Base-by-base conservation (phyloP, 2,329 filamentous ascomycete species). In the Fusarium brachygibbosum region DNA sequence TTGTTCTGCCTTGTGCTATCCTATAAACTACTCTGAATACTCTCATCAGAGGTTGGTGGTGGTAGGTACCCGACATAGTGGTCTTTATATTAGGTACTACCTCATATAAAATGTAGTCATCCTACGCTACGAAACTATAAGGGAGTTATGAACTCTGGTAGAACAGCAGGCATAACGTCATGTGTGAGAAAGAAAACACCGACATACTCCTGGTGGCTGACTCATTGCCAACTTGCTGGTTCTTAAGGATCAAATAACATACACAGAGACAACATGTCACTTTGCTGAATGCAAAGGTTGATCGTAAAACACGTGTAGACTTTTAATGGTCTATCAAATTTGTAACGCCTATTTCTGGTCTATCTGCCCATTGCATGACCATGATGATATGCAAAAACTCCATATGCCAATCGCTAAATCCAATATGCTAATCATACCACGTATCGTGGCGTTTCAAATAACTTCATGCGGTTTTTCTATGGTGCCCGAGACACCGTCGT, bases 331-430 rank as follows among this genome's bases (percentile, higher is more conserved):
- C 63, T 55, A 57, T 54, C 53, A 35, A 65, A 57, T 61, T 35
- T 3, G n/a, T 38, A 70, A 68, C 67, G 67, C 67, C 67, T 19
- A 34, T 45, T 51, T 64, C 42, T 59, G 67, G 54, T 70, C 67
- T 70, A 68, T 60, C 61, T 63, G 45, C 58, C 57, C 50, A 28
- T 52, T 41, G 49, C 58, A 70, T 56, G 67, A 68, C 68, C 67
- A 44, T 34, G 41, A 48, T 68, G 48, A 38, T 54, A 70, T 69
- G 57, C 65, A 40, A 61, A 65, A 60, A 66, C 50, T 64, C 61
- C 67, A n/a, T 42, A 40, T 66, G 35, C 41, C 44, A 48, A 62
- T 71, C 68, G 68, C 68, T 70, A 71, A 70, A 71, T 70, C 56
- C 68, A 70, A 71, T 52, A 68, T 62, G 68, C 60, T 52, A 40